phyloP scores from a whole-genome alignment of 495 filamentous ascomycete species.

The Niebla homalea region DNA sequence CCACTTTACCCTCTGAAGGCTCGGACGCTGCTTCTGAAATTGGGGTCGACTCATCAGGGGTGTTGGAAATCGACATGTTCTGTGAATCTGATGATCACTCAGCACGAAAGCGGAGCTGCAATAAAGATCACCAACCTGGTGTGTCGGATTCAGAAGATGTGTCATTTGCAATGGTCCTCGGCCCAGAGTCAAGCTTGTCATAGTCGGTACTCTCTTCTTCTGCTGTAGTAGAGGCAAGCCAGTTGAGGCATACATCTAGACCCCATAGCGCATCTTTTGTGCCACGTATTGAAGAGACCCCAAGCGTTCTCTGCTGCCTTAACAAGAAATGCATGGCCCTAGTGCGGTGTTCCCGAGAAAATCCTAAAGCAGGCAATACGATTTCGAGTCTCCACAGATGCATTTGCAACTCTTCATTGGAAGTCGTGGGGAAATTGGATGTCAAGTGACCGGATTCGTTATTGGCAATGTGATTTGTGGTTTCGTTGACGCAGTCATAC shows the following conservation, averaged over 20 bases:
- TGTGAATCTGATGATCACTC: not conserved
- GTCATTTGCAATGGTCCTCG: too few species aligned
- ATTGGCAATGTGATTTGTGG: not conserved
- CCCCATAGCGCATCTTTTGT: conserved; percentile 65
- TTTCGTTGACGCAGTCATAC: not conserved
- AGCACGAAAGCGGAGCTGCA: too few species aligned
- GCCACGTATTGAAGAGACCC: conserved; percentile 30
- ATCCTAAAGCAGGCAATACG: conserved; percentile 52
- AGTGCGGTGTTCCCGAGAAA: conserved; percentile 47
- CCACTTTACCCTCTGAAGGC: not conserved
- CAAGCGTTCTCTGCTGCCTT: conserved; percentile 31
- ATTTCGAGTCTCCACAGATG: conserved; percentile 71
- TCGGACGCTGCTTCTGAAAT: too few species aligned
- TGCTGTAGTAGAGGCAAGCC: conserved; percentile 61
- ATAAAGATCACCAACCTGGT: not conserved
- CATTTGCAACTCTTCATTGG: conserved; percentile 59
- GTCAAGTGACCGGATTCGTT: not conserved
- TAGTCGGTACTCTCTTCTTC: conserved; percentile 33
- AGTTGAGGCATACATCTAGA: conserved; percentile 74
- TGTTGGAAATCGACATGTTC: too few species aligned
- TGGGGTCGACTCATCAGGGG: too few species aligned
- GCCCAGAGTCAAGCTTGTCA: not conserved
- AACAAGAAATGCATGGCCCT: conserved; percentile 53
- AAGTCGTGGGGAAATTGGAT: not conserved
- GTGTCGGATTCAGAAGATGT: not conserved